Percentiles rank a stretch among this genome's conserved stretches.
Evolutionary conservation across 73 alveolate species (phyloP).

Genomic region (Tetrahymena thermophila): DNA sequence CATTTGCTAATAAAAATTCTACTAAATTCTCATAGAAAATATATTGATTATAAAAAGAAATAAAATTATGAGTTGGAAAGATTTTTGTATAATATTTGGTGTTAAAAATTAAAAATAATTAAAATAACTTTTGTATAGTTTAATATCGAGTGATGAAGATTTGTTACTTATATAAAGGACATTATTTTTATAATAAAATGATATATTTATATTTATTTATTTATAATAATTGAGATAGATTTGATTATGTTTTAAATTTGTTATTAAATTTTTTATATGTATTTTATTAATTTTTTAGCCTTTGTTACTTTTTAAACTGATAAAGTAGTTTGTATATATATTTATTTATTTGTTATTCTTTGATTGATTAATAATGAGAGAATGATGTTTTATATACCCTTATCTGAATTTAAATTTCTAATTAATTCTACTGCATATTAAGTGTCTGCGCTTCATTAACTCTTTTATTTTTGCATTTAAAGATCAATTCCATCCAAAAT

Average conservation of each 20-base stretch:
- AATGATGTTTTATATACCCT: not conserved
- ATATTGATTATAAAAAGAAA: no score
- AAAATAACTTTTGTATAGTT: not conserved
- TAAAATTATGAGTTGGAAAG: no score
- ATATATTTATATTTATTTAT: no score
- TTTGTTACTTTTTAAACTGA: not conserved
- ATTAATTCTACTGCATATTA: not conserved
- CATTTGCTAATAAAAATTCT: no score
- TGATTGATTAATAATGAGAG: not conserved
- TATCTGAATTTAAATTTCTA: not conserved
- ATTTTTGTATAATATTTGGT: no score
- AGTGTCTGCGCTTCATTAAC: not conserved
- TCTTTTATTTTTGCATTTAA: not conserved
- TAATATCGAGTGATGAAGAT: not conserved
- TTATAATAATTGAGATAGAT: not conserved
- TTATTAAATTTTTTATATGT: no score
- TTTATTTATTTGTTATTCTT: not conserved
- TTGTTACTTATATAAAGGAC: not conserved
- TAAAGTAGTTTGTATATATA: not conserved
- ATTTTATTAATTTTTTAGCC: no score
- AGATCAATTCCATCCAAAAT: not conserved
- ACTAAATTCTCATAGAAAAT: no score
- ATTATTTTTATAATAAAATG: no score
- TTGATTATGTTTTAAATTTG: not conserved
- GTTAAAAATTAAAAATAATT: no score